Percentiles rank a stretch among this genome's conserved stretches.
Evolutionary conservation across 257 asterid species (phyloP).

Genomic region (Agastache rugosa): DNA sequence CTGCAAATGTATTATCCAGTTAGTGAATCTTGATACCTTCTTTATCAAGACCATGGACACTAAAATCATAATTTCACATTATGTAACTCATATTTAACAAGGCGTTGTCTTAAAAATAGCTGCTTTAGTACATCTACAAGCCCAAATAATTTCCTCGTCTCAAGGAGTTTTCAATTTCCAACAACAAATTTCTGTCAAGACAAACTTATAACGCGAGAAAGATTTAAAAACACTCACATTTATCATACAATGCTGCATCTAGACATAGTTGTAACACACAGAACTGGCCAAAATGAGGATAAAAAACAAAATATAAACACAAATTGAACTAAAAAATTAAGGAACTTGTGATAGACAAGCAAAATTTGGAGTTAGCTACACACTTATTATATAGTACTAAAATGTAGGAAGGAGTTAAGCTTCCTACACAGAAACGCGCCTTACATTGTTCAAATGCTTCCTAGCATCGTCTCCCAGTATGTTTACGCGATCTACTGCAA

Average conservation of each 20-base stretch:
- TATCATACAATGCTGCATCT: background rate
- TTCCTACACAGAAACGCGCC: conserved; percentile 1
- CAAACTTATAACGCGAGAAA: background rate
- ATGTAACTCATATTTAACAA: background rate
- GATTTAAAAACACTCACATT: background rate
- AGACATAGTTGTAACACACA: background rate
- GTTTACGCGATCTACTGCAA: conserved; percentile 61
- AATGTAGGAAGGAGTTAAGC: background rate
- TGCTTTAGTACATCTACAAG: background rate
- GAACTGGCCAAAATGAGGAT: background rate
- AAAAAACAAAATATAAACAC: background rate
- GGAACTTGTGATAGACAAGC: background rate
- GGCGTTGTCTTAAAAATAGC: background rate
- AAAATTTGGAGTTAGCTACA: background rate
- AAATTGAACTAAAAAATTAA: background rate
- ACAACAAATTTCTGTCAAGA: background rate
- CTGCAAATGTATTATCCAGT: background rate
- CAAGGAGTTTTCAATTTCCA: background rate
- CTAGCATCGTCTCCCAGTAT: conserved; percentile 78
- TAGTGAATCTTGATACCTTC: background rate
- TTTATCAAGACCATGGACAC: background rate
- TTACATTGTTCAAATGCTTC: conserved; percentile 83
- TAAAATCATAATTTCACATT: background rate
- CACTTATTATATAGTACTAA: background rate
- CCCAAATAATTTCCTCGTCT: background rate